A percentile compares a stretch with the other conserved stretches of the same genome.
These are phyloP conservation scores for Cyathus striatus DNA, from an alignment of 768 basidiomycete genomes.

Conservation along the genomic window DNA sequence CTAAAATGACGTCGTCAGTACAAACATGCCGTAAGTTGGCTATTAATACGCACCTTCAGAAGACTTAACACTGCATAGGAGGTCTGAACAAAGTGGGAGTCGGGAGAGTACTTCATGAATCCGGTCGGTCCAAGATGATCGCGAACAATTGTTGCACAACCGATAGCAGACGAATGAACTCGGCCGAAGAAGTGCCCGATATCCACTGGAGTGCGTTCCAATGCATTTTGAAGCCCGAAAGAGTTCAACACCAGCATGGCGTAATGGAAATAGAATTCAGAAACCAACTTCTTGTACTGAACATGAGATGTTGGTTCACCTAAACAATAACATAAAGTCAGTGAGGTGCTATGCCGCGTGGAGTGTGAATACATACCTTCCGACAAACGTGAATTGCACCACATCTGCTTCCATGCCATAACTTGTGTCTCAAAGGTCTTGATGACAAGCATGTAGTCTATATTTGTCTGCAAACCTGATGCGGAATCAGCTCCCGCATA, in stretches of 20 bases:
- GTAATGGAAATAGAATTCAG: constrained; percentile 81
- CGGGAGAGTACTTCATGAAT: constrained; percentile 78
- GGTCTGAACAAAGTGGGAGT: constrained; percentile 86
- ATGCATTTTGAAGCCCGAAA: constrained; percentile 94
- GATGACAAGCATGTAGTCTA: constrained; percentile 81
- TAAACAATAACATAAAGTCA: constrained; percentile 7
- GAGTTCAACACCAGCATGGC: constrained; percentile 87
- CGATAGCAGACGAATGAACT: constrained; percentile 66
- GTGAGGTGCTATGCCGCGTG: constrained; percentile 1
- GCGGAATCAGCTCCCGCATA: constrained; percentile 77
- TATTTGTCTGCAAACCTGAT: constrained; percentile 79
- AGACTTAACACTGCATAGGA: constrained; percentile 92
- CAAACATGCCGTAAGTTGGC: background rate
- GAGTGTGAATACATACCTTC: constrained; percentile 18
- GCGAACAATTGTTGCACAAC: constrained; percentile 66
- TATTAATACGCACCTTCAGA: constrained; percentile 59
- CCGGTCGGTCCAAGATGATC: constrained; percentile 78
- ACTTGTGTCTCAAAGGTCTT: constrained; percentile 83
- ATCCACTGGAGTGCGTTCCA: constrained; percentile 70
- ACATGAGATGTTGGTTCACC: constrained; percentile 16
- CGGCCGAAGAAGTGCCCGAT: constrained; percentile 83
- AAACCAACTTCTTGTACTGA: constrained; percentile 47
- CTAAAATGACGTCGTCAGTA: constrained; percentile 29
- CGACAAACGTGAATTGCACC: constrained; percentile 36
- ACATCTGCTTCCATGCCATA: constrained; percentile 47